A percentile compares a stretch with the other conserved stretches of the same genome.
Evolutionary conservation across 75 land plant genomes (phyloP).

Genomic region (Gnetum montanum): DNA sequence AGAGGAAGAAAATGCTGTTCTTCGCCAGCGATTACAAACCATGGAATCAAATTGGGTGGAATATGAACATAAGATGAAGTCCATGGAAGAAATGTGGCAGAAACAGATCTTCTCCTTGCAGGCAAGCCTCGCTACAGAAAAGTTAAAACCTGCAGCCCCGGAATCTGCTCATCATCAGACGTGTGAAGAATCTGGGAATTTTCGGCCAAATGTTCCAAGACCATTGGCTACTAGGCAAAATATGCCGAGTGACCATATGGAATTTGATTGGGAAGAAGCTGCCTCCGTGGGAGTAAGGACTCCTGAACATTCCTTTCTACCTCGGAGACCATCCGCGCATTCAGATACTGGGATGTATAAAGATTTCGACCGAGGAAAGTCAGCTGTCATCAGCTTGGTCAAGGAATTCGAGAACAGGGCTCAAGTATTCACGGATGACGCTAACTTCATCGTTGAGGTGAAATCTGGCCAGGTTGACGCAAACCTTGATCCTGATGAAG

Average conservation of each 20-base stretch:
- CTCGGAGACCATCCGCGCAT: neutral
- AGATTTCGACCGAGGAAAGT: constrained; percentile 53
- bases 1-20: constrained; percentile 66
- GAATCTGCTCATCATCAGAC: constrained; percentile 17
- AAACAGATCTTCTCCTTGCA: constrained; percentile 74
- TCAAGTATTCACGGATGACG: constrained; percentile 85
- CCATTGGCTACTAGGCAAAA: constrained; percentile 3
- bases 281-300: constrained; percentile 4
- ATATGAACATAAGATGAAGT: constrained; percentile 67
- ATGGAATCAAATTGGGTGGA: constrained; percentile 70
- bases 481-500: constrained; percentile 63
- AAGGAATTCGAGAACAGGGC: constrained; percentile 84
- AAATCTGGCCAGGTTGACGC: constrained; percentile 88
- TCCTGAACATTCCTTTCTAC: neutral
- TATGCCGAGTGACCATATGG: constrained; percentile 17
- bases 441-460: constrained; percentile 85
- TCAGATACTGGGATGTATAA: constrained; percentile 6
- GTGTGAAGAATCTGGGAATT: constrained; percentile 8
- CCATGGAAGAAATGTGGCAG: constrained; percentile 94
- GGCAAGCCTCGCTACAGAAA: constrained; percentile 60
- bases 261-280: constrained; percentile 35
- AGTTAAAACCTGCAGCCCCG: constrained; percentile 50
- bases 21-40: constrained; percentile 60
- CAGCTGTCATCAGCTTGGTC: constrained; percentile 52
- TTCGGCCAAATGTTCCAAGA: neutral